Base-by-base conservation (phyloP, 2,329 filamentous ascomycete genomes). In the Talaromyces verruculosus region DNA sequence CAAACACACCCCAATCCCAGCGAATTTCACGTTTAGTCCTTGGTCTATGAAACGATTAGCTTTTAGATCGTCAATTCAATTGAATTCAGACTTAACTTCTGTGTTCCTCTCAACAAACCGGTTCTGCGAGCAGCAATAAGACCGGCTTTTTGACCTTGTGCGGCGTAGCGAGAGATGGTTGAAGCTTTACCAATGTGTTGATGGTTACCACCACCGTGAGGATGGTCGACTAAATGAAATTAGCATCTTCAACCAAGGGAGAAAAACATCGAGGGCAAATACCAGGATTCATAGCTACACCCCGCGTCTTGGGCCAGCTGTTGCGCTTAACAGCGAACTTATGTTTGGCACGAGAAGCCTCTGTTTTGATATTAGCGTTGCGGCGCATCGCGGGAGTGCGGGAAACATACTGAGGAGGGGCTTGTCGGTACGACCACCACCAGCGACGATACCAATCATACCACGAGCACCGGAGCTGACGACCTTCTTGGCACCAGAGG, bases 291-390 rank as follows among this genome's bases (percentile, higher is more conserved):
- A 99, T 99, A 85, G 95, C 95, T 90, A 99, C 95, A 97, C 95
- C 95, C 95, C 95, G 94, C 88, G 95, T 99, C 92, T 96, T 97
- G 85, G 95, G 95, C 95, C 95, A 99, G 81, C 89, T 94, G 92
- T 99, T 98, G 82, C 95, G 93, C 93, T 99, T 99, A 87, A 97
- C 96, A 77, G 93, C 93, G 87, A 97, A 99, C 91, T 99, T 99
- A 83, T 98, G 94, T 92, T 98, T 99, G 80, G 95, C 95, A 82
- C 95, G 92, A 80, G 94, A 98, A 79, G 95, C 95, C 94, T 99
- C 89, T 91, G 87, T 84, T 76, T 53, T 63, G 33, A 65, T 41
- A 73, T 87, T 75, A 87, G 84, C 72, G 77, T 41, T 11, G 8
- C 37, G 22, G 47, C 25, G 37, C 33, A 64, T 55, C 22, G 19